A percentile compares a stretch with the other conserved stretches of the same genome.
phyloP scores from a whole-genome alignment of 805 yeast genomes.

The Ogataea chonburiensis region DNA sequence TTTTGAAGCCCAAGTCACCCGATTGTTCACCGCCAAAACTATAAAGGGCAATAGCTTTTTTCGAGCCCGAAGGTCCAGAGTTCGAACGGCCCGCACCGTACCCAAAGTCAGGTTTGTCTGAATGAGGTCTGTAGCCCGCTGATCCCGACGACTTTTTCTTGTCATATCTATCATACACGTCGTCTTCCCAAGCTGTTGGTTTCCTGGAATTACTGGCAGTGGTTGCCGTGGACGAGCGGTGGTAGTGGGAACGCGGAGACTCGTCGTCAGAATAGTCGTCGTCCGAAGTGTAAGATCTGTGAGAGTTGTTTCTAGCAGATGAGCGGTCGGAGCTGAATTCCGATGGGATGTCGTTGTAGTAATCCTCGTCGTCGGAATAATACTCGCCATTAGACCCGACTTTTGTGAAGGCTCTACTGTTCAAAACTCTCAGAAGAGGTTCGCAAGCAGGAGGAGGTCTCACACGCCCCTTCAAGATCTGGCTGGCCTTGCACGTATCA shows the following conservation, averaged over 20 bases:
- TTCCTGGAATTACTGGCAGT: constrained; percentile 16
- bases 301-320: constrained; percentile 11
- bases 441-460: constrained; percentile 92
- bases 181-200: constrained; percentile 79
- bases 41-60: constrained; percentile 85
- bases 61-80: constrained; percentile 36
- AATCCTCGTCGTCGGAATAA: constrained; percentile 60
- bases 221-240: constrained; percentile 19
- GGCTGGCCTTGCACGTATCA: constrained; percentile 79
- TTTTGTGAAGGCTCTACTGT: constrained; percentile 74
- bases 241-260: constrained; percentile 32
- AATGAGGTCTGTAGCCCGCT: constrained; percentile 33
- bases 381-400: constrained; percentile 43
- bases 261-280: constrained; percentile 41
- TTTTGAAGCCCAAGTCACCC: constrained; percentile 91
- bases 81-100: constrained; percentile 36
- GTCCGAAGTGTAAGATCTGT: constrained; percentile 26
- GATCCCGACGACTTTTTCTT: constrained; percentile 30
- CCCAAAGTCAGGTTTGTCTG: constrained; percentile 38
- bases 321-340: constrained; percentile 54
- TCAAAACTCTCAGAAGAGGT: constrained; percentile 79
- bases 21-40: constrained; percentile 87
- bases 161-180: constrained; percentile 60
- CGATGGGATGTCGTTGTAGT: constrained; percentile 75
- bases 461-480: constrained; percentile 81